Evolutionary conservation across 2,329 filamentous ascomycete species (phyloP).

Genomic region (Ramichloridium luteum): DNA sequence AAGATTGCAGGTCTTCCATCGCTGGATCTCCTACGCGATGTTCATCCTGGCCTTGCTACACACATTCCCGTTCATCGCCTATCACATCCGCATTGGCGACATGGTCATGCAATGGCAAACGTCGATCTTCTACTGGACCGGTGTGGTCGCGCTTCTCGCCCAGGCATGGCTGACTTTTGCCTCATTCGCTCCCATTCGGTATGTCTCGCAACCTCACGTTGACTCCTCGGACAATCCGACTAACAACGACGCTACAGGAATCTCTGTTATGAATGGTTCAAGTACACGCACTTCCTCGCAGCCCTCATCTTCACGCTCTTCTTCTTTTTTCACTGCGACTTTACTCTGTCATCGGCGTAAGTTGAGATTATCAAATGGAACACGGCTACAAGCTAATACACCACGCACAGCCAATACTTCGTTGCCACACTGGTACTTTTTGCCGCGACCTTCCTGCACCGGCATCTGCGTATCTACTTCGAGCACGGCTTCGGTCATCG

Average conservation of each 20-base stretch:
- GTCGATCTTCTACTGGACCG: conserved; percentile 42
- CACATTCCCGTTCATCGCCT: conserved; percentile 49
- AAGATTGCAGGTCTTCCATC: conserved; percentile 45
- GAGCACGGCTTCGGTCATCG: conserved; percentile 37
- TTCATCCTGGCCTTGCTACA: conserved; percentile 45
- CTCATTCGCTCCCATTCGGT: conserved; percentile 41
- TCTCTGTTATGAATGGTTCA: conserved; percentile 50
- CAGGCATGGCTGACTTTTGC: conserved; percentile 46
- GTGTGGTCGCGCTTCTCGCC: conserved; percentile 40
- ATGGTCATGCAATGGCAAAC: conserved; percentile 37
- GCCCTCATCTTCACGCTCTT: conserved; percentile 45
- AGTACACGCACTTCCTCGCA: conserved; percentile 41
- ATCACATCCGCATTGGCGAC: conserved; percentile 36
- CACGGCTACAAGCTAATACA: conserved; percentile 3
- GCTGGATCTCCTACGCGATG: conserved; percentile 44
- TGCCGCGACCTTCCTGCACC: conserved; percentile 34
- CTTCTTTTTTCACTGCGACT: conserved; percentile 50
- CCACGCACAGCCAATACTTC: conserved; percentile 44
- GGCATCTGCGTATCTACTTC: conserved; percentile 37
- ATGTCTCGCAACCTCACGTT: too few relatives aligned
- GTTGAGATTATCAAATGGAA: conserved; percentile 3
- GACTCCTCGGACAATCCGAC: too few relatives aligned
- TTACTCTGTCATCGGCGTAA: conserved; percentile 42
- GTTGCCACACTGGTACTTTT: conserved; percentile 45
- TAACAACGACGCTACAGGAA: conserved; percentile 27